These are phyloP conservation scores for Aspergillus proliferans DNA, from an alignment of 2,329 filamentous ascomycete genomes.

Conservation along the genomic window DNA sequence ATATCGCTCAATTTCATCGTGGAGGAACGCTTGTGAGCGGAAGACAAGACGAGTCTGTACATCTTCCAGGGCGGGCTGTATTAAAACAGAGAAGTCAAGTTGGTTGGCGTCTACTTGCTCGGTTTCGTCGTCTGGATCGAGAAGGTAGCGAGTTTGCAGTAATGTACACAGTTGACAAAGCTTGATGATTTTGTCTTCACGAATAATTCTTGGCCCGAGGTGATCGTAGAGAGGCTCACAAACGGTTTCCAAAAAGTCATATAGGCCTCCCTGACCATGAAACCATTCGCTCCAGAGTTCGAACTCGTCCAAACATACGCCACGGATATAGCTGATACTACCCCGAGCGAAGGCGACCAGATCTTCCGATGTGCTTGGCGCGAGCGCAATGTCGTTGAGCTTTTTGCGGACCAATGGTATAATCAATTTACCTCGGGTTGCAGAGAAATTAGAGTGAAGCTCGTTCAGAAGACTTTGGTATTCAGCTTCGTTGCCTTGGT, in stretches of 20 bases:
- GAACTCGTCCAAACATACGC: constrained; percentile 61
- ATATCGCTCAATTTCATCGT: constrained; percentile 61
- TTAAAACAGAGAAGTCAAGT: constrained; percentile 57
- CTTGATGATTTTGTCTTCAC: constrained; percentile 60
- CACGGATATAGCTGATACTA: constrained; percentile 60
- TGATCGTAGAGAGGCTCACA: constrained; percentile 64
- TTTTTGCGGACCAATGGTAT: constrained; percentile 59
- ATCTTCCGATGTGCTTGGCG: constrained; percentile 56
- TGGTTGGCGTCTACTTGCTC: constrained; percentile 47
- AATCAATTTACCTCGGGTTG: constrained; percentile 53
- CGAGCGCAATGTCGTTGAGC: constrained; percentile 48
- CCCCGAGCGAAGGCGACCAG: constrained; percentile 59
- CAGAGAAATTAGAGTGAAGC: constrained; percentile 57
- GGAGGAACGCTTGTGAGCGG: constrained; percentile 56
- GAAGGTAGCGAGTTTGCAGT: constrained; percentile 60
- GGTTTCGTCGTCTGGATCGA: constrained; percentile 50
- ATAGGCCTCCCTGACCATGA: constrained; percentile 55
- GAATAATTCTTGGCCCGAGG: constrained; percentile 58
- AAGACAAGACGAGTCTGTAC: constrained; percentile 63
- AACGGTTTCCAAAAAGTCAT: constrained; percentile 61
- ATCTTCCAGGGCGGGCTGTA: constrained; percentile 61
- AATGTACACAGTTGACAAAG: constrained; percentile 62
- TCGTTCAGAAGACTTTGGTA: constrained; percentile 62
- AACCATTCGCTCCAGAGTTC: constrained; percentile 64
- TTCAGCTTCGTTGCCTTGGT: constrained; percentile 54